Evolutionary conservation across 768 basidiomycete species (phyloP), one percentile per base, ranked within the genome.

Genomic region (Exsudoporus frostii): DNA sequence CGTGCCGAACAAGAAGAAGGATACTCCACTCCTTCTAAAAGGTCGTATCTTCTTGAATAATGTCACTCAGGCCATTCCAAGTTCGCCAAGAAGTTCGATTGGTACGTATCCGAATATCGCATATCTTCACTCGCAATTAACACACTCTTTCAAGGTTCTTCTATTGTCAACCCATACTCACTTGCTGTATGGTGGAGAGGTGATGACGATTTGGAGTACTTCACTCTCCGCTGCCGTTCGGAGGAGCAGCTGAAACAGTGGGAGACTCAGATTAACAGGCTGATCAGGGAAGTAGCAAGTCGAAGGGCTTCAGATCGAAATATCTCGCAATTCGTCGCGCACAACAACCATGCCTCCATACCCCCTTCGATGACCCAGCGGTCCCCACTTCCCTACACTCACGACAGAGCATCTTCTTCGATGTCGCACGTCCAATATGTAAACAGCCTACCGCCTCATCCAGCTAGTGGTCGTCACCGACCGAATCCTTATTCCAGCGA

Each of bases 41-140:
- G 97, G 97, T 5, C 85, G 97, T 27, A 98, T 99, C 56, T 98
- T 97, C 73, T 77, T 98, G 60, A 93, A 94, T 58, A 99, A 98
- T 63, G 92, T 98, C 47, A 94, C 92, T 0, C 81, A 87, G 58
- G 91, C 92, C 14, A 75, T 82, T 49, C 79, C 88, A 34, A 76
- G 74, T 9, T 77, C 80, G 7, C 72, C 81, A n/a, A 78, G 80
- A 60, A 77, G 75, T 47, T 81, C 81, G 24, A 74, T 76, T 57
- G 81, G 92, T 89, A 61, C 53, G 85, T 79, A 41, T 45, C n/a
- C 36, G 4, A 54, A 58, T 22, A 47, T 11, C 51, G 40, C 43
- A 49, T 49, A 48, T 46, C 37, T 20, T 46, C 13, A 20, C 22
- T 20, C 32, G 36, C 29, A 47, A 37, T 45, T 34, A 22, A 64